A percentile compares a stretch with the other conserved stretches of the same genome.
phyloP scores from a whole-genome alignment of 2,329 filamentous ascomycete species.

The Dactylellina drechsleri region DNA sequence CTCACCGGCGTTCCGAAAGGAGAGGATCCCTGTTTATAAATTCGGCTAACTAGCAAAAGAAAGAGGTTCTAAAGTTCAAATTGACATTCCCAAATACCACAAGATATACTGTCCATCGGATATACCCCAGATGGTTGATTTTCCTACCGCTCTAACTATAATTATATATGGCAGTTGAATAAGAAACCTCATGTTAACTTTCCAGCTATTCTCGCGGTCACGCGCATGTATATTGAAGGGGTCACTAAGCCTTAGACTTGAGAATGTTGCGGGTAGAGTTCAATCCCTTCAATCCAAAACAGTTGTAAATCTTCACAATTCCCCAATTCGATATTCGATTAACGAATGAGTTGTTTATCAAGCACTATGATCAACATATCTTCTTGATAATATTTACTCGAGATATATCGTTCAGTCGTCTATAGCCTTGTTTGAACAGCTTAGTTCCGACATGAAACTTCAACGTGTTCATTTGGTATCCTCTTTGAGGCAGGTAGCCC shows the following conservation, averaged over 20 bases:
- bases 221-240: constrained; percentile 12
- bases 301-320: neutral
- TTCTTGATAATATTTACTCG: constrained; percentile 33
- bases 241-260: constrained; percentile 29
- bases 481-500: constrained; percentile 37
- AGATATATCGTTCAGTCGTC: neutral
- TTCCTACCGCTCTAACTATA: constrained; percentile 6
- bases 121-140: constrained; percentile 17
- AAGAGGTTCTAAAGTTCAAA: constrained; percentile 6
- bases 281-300: constrained; percentile 11
- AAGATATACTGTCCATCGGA: constrained; percentile 16
- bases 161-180: constrained; percentile 19
- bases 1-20: too few species aligned
- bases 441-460: constrained; percentile 11
- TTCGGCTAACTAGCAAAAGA: constrained; percentile 19
- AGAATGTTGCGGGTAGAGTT: constrained; percentile 32
- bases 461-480: too few species aligned
- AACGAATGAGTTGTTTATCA: constrained; percentile 6
- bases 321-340: constrained; percentile 5
- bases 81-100: constrained; percentile 31
- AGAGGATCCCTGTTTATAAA: too few species aligned
- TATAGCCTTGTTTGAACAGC: constrained; percentile 7
- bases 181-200: constrained; percentile 7
- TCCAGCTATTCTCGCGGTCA: constrained; percentile 13
- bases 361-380: constrained; percentile 24